Conservation (phyloP, 2,329 filamentous ascomycete species). For the Amphichorda felina region DNA sequence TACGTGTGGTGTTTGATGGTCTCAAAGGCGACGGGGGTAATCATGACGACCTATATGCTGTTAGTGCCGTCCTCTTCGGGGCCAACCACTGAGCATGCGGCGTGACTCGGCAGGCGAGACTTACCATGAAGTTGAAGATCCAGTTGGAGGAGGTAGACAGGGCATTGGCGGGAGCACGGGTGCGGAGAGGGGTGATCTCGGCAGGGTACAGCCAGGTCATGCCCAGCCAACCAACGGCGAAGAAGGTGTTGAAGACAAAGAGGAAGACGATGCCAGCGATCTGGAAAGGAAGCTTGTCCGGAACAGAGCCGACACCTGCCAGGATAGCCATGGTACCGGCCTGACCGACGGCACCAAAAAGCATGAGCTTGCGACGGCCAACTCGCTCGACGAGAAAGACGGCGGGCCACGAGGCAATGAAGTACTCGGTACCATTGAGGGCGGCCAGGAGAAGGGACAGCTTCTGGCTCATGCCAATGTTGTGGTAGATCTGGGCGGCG, state of each 20-base stretch:
- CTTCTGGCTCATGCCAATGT: constrained; percentile 38
- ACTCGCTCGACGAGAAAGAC: constrained; percentile 53
- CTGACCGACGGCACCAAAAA: constrained; percentile 54
- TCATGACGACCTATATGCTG: constrained; percentile 38
- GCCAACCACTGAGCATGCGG: too few relatives aligned
- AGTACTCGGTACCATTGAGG: constrained; percentile 32
- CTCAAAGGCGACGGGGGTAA: constrained; percentile 46
- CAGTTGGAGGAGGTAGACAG: constrained; percentile 42
- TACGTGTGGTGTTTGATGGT: constrained; percentile 50
- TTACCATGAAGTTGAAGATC: constrained; percentile 49
- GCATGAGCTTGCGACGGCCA: constrained; percentile 59
- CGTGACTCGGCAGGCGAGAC: constrained; percentile 4
- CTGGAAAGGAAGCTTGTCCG: constrained; percentile 34
- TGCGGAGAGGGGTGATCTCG: constrained; percentile 56
- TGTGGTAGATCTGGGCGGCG: constrained; percentile 44
- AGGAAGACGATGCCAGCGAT: constrained; percentile 54
- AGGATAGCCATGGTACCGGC: constrained; percentile 53
- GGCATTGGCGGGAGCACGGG: constrained; percentile 50
- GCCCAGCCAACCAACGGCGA: constrained; percentile 46
- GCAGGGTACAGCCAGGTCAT: constrained; percentile 54
- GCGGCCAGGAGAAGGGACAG: constrained; percentile 45
- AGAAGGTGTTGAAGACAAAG: constrained; percentile 49
- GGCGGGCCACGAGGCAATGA: constrained; percentile 51
- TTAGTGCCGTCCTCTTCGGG: not conserved
- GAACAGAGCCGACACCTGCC: constrained; percentile 40